These are phyloP conservation scores for Hypholoma fasciculare DNA, from an alignment of 768 basidiomycete genomes.

Conservation along the genomic window DNA sequence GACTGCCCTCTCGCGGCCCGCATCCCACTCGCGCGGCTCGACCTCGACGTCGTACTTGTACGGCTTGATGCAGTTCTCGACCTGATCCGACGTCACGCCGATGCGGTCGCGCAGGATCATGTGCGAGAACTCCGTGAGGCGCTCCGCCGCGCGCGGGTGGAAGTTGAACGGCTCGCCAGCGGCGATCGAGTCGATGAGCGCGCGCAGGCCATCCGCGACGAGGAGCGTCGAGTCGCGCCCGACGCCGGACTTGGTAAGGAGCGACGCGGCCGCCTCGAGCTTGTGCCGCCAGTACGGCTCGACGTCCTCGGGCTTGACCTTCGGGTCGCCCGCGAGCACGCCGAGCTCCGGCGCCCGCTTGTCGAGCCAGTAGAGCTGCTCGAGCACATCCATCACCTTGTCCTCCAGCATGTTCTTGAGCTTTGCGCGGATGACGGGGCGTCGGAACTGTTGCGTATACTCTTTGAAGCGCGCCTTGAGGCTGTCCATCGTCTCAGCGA, in stretches of 20 bases:
- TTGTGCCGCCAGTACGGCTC: constrained; percentile 97
- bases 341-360: constrained; percentile 79
- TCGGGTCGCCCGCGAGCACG: constrained; percentile 65
- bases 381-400: constrained; percentile 95
- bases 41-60: constrained; percentile 99
- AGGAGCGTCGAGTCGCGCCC: constrained; percentile 93
- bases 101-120: constrained; percentile 91
- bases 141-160: constrained; percentile 87
- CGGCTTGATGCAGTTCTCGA: constrained; percentile 99
- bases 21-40: constrained; percentile 90
- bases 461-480: constrained; percentile 91
- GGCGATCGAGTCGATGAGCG: constrained; percentile 88
- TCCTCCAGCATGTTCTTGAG: constrained; percentile 94
- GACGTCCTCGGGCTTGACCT: constrained; percentile 70
- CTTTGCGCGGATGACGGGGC: constrained; percentile 84
- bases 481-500: constrained; percentile 94
- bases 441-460: constrained; percentile 81
- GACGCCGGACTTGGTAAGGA: constrained; percentile 94
- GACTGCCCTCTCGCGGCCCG: constrained; percentile 73
- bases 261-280: constrained; percentile 88
- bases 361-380: constrained; percentile 97
- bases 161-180: constrained; percentile 87
- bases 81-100: constrained; percentile 94
- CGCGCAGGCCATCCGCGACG: constrained; percentile 90
- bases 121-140: constrained; percentile 91